A percentile compares a stretch with the other conserved stretches of the same genome.
Conservation (phyloP, 768 basidiomycete species). For the Russula ochroleuca region DNA sequence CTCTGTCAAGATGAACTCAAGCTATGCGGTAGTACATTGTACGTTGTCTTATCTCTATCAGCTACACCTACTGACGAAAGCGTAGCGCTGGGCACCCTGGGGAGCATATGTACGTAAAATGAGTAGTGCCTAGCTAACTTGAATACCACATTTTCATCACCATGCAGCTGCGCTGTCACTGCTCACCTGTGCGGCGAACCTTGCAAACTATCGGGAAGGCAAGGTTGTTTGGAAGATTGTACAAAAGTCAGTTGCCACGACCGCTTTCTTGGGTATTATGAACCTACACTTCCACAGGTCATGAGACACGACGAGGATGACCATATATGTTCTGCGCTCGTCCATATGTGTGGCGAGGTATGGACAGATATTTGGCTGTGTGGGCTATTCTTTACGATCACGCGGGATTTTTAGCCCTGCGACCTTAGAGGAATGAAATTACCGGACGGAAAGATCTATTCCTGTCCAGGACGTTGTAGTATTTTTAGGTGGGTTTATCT, state of each 20-base stretch:
- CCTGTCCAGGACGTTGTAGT: conserved; percentile 19
- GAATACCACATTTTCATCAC: background rate
- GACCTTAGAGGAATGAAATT: conserved; percentile 11
- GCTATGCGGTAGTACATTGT: conserved; percentile 48
- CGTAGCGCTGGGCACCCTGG: conserved; percentile 54
- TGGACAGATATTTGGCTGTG: background rate
- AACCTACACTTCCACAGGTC: conserved; percentile 36
- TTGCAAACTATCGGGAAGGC: conserved; percentile 44
- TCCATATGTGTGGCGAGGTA: conserved; percentile 57
- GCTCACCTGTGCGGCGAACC: conserved; percentile 51
- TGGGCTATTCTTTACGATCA: background rate
- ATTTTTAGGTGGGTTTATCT: conserved; percentile 11
- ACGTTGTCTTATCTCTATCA: conserved; percentile 28
- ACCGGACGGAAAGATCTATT: conserved; percentile 12
- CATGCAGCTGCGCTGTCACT: conserved; percentile 46
- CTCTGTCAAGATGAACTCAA: conserved; percentile 38
- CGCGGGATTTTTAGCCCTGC: conserved; percentile 18
- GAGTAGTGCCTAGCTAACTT: background rate
- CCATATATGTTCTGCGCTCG: conserved; percentile 50
- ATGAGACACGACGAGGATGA: conserved; percentile 44
- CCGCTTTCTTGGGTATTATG: no score
- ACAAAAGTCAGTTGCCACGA: conserved; percentile 40
- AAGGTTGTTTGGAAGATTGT: conserved; percentile 53
- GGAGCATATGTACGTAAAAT: conserved; percentile 51
- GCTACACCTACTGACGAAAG: background rate